These are phyloP conservation scores for Mycena galericulata DNA, from an alignment of 768 basidiomycete species.

Conservation along the genomic window DNA sequence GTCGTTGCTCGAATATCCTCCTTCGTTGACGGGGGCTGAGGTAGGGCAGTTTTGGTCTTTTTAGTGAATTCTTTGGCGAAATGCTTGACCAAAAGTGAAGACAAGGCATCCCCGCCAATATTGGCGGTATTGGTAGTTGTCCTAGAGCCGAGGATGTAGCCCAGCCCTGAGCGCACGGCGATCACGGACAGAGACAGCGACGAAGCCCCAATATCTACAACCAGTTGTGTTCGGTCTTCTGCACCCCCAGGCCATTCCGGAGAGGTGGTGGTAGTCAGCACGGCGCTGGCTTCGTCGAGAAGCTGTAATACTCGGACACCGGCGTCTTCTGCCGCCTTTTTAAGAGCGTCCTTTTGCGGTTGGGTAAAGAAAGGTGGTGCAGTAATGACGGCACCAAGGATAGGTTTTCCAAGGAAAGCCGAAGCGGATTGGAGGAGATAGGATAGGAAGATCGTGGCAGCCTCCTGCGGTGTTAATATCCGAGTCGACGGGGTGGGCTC, in stretches of 20 bases:
- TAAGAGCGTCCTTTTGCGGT: slow-evolving; percentile 75
- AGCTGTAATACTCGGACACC: slow-evolving; percentile 89
- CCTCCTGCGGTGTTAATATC: slow-evolving; percentile 85
- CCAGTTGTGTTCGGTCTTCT: slow-evolving; percentile 79
- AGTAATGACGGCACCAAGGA: slow-evolving; percentile 86
- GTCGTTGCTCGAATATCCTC: slow-evolving; percentile 77
- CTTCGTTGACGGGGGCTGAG: slow-evolving; percentile 66
- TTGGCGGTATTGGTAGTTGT: slow-evolving; percentile 50
- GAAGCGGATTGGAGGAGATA: slow-evolving; percentile 89
- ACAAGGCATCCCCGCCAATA: slow-evolving; percentile 79
- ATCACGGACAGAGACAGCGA: slow-evolving; percentile 77
- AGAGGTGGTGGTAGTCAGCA: slow-evolving; percentile 67
- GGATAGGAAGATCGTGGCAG: slow-evolving; percentile 85
- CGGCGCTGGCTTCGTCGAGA: slow-evolving; percentile 89
- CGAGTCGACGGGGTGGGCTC: slow-evolving; percentile 77
- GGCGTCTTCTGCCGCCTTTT: slow-evolving; percentile 80
- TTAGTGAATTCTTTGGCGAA: slow-evolving; percentile 98
- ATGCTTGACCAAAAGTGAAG: slow-evolving; percentile 87
- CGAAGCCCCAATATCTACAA: slow-evolving; percentile 86
- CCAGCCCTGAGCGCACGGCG: slow-evolving; percentile 81
- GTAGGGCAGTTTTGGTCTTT: slow-evolving; percentile 88
- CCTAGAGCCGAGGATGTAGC: slow-evolving; percentile 66
- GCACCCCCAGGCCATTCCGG: slow-evolving; percentile 51
- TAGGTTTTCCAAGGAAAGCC: slow-evolving; percentile 87
- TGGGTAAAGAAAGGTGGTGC: slow-evolving; percentile 83